Conservation (phyloP, 2,329 filamentous ascomycete species). For the Penicillium sp. region DNA sequence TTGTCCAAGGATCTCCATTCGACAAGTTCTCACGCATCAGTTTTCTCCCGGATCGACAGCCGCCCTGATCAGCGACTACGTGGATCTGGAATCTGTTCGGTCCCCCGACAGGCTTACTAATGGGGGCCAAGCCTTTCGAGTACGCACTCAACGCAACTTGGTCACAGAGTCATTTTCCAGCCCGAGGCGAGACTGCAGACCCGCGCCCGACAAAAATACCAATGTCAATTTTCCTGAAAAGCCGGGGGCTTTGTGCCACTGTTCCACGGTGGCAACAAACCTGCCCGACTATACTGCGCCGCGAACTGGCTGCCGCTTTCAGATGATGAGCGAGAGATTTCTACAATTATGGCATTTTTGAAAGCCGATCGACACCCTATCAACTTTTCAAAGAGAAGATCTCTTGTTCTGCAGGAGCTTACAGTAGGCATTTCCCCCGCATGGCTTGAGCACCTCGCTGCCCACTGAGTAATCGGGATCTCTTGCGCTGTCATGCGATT, state of each 20-base stretch:
- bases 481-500: not conserved
- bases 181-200: not conserved
- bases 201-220: constrained; percentile 8
- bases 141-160: not conserved
- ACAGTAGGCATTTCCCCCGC: constrained; percentile 1
- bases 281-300: not conserved
- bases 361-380: not conserved
- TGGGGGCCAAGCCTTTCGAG: not conserved
- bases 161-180: not conserved
- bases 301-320: not conserved
- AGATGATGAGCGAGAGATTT: not conserved
- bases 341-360: not conserved
- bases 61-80: constrained; percentile 1
- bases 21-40: not conserved
- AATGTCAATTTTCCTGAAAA: not conserved
- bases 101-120: not conserved
- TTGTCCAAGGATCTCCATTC: not conserved
- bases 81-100: not conserved
- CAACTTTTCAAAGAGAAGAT: not conserved
- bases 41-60: not conserved
- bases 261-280: not conserved
- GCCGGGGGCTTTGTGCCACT: not conserved
- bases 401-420: constrained; percentile 3
- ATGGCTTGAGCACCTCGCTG: not conserved
- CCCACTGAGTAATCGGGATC: not conserved